Evolutionary conservation across 2,329 filamentous ascomycete genomes (phyloP).

Genomic region (Xylariaceae sp.): DNA sequence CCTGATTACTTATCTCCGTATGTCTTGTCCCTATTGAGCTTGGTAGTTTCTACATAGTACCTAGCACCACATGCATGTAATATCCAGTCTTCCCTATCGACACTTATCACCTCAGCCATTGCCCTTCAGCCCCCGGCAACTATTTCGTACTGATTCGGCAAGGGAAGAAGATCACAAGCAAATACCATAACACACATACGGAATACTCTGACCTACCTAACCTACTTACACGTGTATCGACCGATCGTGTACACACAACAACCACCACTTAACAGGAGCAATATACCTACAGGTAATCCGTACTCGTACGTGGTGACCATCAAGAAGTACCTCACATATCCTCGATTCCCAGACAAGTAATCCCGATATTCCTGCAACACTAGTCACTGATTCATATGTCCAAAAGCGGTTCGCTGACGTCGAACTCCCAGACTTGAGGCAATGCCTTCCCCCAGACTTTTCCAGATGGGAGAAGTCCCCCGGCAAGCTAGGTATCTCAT

Average conservation of each 20-base stretch:
- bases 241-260: background rate
- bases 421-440: background rate
- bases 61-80: background rate
- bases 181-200: no score
- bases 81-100: background rate
- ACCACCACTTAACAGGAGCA: background rate
- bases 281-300: background rate
- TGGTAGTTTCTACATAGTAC: background rate
- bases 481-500: background rate
- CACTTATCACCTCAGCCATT: background rate
- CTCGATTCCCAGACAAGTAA: conserved; percentile 15
- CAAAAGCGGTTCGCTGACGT: background rate
- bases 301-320: background rate
- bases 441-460: background rate
- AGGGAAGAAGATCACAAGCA: background rate
- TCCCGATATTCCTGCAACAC: conserved; percentile 7
- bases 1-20: no score
- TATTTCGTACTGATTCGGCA: conserved; percentile 6
- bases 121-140: conserved; percentile 9
- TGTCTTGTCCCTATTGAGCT: no score
- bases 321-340: no score
- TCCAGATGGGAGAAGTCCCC: background rate
- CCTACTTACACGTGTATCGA: background rate
- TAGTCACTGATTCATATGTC: background rate
- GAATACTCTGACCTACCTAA: background rate